A percentile compares a stretch with the other conserved stretches of the same genome.
phyloP scores from a whole-genome alignment of 2,329 filamentous ascomycete species.

The Stachybotrys elegans region DNA sequence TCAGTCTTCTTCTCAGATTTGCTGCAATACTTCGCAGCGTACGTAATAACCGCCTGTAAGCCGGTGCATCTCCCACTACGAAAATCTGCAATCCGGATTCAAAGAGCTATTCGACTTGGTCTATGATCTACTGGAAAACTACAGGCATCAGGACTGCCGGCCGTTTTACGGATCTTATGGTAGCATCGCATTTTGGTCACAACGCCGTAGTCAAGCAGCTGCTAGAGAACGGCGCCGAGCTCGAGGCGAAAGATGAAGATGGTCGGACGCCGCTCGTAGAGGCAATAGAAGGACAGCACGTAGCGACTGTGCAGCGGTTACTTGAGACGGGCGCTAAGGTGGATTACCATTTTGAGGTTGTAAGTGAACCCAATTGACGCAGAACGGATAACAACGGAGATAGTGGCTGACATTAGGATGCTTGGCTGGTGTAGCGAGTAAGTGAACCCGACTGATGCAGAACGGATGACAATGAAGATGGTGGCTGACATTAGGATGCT shows the following conservation, averaged over 20 bases:
- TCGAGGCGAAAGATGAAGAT: no score
- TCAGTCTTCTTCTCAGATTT: conserved; percentile 5
- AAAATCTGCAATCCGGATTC: no score
- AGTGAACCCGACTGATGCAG: neutral
- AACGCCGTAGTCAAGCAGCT: no score
- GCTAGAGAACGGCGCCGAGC: no score
- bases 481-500: neutral
- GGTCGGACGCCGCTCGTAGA: neutral
- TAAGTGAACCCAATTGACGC: neutral
- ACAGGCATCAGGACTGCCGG: no score
- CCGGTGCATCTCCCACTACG: no score
- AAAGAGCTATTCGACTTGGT: no score
- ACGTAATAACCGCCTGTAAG: conserved; percentile 5
- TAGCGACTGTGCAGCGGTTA: neutral
- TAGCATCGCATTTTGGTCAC: no score
- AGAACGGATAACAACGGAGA: neutral
- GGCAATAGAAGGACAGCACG: neutral
- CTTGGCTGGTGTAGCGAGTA: neutral
- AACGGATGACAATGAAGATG: neutral
- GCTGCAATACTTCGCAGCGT: conserved; percentile 6
- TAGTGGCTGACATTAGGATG: neutral
- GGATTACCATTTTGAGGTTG: neutral
- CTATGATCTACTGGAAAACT: no score
- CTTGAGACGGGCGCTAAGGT: neutral
- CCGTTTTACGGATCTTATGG: no score